Base-by-base conservation (phyloP, 371 early-diverging fungal species). In the Nematocida sp. region DNA sequence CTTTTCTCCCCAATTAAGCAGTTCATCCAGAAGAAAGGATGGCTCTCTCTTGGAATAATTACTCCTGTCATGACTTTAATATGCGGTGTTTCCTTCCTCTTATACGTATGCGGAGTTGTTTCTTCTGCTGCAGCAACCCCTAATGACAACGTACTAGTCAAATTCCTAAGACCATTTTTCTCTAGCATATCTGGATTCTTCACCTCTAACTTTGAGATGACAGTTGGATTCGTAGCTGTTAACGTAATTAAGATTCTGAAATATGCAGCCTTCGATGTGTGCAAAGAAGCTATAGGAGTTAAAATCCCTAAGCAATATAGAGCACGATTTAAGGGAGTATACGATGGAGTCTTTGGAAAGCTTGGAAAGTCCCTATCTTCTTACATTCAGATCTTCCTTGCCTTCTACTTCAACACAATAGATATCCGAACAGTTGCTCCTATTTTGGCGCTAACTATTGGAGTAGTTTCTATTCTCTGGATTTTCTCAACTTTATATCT, bases 321-420 rank as follows among this genome's bases (percentile, higher is more conserved):
- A 50, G 48, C 80, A 18, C 36, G 65, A 30, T 80, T 71, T 55
- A 82, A 83, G 64, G 80, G 82, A 40, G 55, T 84, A 2, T 82
- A 76, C 67, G 84, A 84, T 68, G 83, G 84, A 51, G 55, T 82
- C 2, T 79, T 71, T 59, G 78, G 80, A 20, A 84, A 82, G 77
- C 59, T 82, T 9, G 84, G 84, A 5, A 84, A 83, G 60, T 65
- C 77, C 25, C 28, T 80, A 33, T 67, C 80, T 2, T 79, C 82
- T 1, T 13, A 78, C 51, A 71, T 77, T 30, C 71, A 63, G n/a
- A 67, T 83, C 55, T 9, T 76, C 1, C 65, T 82, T 20, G 26
- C 51, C 28, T 64, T 48, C 47, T 68, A 77, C 32, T 66, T 71
- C 42, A 66, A 79, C 38, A 77, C 66, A 45, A 45, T 49, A n/a